Base-by-base conservation (phyloP, 2,329 filamentous ascomycete species). In the Scedosporium minutisporum region DNA sequence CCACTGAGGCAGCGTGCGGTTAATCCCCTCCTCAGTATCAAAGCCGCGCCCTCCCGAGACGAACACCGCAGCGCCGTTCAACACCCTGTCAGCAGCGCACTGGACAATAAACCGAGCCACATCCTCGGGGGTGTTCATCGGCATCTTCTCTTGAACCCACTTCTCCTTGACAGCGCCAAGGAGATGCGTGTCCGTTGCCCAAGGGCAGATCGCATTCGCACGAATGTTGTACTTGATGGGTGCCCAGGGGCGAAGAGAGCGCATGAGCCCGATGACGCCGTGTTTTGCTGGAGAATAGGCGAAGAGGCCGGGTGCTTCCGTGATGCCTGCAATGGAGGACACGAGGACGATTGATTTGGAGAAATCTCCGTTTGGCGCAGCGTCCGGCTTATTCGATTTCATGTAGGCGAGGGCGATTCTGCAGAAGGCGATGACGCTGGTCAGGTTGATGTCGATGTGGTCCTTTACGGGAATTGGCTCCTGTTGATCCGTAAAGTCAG, bases 371-470 rank as follows among this genome's bases (percentile, higher is more conserved):
- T 12, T 41, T 63, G 27, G 3, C 62, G 25, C n/a, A 29, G 23
- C 18, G 18, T 55, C 51, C 60, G 14, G 18, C 59, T 66, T 58
- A 29, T 23, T 69, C 65, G 62, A 72, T 72, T 68, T 81, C 51
- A 82, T 72, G 65, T 80, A 83, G 4, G 78, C 79, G 18, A 76
- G 71, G 1, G 80, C 81, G 12, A 83, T 75, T 1, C 80, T 72
- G 3, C 76, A 73, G 64, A 82, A 80, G 55, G 77, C 76, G 23
- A 82, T 66, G 1, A 75, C 75, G 7, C 78, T 80, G 4, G 73
- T 71, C 4, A 82, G 70, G 65, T 82, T 81, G 62, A 82, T 75
- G 46, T 80, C 76, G 12, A 82, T 61, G 57, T 67, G 68, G 3
- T 75, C 72, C 64, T 73, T 74, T 60, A 73, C 68, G 3, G 71